A percentile compares a stretch with the other conserved stretches of the same genome.
Evolutionary conservation across 2,329 filamentous ascomycete genomes (phyloP).

Genomic region (Leptosphaerulina australis): DNA sequence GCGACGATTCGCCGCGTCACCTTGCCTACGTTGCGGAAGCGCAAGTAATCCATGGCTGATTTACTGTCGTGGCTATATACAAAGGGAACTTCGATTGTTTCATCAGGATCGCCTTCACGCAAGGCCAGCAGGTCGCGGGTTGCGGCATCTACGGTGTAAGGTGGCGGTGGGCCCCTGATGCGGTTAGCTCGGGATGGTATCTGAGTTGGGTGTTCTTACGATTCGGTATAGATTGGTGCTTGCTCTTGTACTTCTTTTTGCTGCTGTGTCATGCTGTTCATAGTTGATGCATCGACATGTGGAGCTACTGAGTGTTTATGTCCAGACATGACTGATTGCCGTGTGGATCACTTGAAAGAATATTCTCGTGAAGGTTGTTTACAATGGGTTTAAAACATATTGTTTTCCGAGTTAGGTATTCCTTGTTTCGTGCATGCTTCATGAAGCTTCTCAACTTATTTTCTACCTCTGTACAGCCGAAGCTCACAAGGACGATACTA

Average conservation of each 20-base stretch:
- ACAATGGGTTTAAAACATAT: background rate
- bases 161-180: constrained; percentile 1
- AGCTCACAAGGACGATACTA: background rate
- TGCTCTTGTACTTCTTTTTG: background rate
- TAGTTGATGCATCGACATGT: background rate
- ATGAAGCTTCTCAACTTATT: background rate
- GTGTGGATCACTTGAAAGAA: no score
- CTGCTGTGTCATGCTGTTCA: background rate
- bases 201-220: background rate
- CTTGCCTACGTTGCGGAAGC: constrained; percentile 17
- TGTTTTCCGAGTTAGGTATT: background rate
- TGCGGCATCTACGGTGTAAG: constrained; percentile 10
- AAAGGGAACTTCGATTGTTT: constrained; percentile 12
- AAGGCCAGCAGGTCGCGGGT: constrained; percentile 2
- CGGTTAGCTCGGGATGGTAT: background rate
- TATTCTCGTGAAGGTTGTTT: background rate
- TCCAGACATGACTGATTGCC: background rate
- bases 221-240: constrained; percentile 3
- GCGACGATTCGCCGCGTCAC: constrained; percentile 31
- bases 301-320: background rate
- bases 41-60: constrained; percentile 17
- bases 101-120: constrained; percentile 13
- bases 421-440: background rate
- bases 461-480: background rate
- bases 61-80: constrained; percentile 28